Base-by-base conservation (phyloP, 495 filamentous ascomycete species). In the Neurospora hispaniola region DNA sequence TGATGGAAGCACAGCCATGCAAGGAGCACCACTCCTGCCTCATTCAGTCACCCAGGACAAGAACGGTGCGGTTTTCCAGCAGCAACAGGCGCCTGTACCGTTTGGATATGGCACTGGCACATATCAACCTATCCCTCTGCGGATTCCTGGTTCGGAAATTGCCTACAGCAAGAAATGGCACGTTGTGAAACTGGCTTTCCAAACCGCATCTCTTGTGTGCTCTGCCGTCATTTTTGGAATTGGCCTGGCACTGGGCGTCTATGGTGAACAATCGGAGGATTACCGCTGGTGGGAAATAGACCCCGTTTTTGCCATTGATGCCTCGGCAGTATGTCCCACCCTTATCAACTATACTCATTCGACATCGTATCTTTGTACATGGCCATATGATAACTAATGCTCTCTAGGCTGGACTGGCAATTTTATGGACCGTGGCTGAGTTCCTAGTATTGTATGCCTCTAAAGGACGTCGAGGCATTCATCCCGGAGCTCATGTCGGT, bases 401-500 rank as follows among this genome's bases (percentile, higher is more conserved):
- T 72, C 1, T 46, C n/a, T 44, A 82, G 79, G 78, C 76, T 42
- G 79, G 77, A 39, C 72, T 78, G 5, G 78, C 81, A 1, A 75
- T 82, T 10, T 16, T 85, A 31, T 83, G 83, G 78, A 79, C 78
- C 20, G 54, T 73, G 10, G 71, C 79, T 48, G 83, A 86, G 62
- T 69, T 83, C 16, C 74, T 85, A 43, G 79, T 73, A 5, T 76
- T 76, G 11, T 75, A 68, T 23, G 42, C 77, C 14, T 79, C 79
- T 16, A 35, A 62, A 31, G 73, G 74, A 38, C 76, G 77, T 12
- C 69, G 75, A 5, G 79, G 78, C 38, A 80, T 83, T 69, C 81
- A 82, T 69, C 81, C 82, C 2, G 81, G 81, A 12, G 77, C 76
- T 16, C 81, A 82, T 46, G 79, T 85, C 72, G 80, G 73, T 69